Conservation (phyloP, 2,329 filamentous ascomycete species). For the Metarhizium guizhouense region DNA sequence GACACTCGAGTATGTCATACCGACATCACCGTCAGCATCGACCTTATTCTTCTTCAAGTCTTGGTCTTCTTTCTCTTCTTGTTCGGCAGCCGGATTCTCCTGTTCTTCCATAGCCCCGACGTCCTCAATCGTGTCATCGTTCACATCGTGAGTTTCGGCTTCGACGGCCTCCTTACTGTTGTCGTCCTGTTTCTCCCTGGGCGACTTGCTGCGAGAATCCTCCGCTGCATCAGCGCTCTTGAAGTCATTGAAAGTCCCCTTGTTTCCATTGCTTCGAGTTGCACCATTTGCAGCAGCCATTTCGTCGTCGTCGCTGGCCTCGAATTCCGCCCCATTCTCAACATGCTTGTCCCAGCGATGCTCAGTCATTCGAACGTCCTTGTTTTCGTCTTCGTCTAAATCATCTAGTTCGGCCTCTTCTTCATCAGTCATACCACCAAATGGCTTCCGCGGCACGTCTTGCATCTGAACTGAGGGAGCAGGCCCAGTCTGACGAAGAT, state of each 20-base stretch:
- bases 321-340: conserved; percentile 69
- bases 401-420: conserved; percentile 58
- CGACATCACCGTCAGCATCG: conserved; percentile 42
- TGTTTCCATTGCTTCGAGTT: conserved; percentile 38
- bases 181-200: conserved; percentile 23
- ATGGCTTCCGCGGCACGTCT: conserved; percentile 56
- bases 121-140: conserved; percentile 36
- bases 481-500: conserved; percentile 75
- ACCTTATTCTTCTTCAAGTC: conserved; percentile 21
- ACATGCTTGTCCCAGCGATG: conserved; percentile 74
- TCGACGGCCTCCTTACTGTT: conserved; percentile 17
- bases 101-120: conserved; percentile 21
- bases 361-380: conserved; percentile 74
- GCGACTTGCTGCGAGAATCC: conserved; percentile 29
- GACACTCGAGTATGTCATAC: conserved; percentile 34
- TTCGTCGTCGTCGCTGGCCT: conserved; percentile 86
- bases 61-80: conserved; percentile 8
- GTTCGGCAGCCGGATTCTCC: conserved; percentile 16
- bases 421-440: conserved; percentile 56
- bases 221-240: conserved; percentile 30
- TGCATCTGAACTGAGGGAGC: conserved; percentile 89
- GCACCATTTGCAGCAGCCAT: conserved; percentile 65
- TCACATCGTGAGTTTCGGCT: conserved; percentile 25
- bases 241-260: conserved; percentile 44
- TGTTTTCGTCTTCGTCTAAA: conserved; percentile 76